phyloP scores from a whole-genome alignment of 176 grass and related monocot genomes.

The Rhynchospora pubera region DNA sequence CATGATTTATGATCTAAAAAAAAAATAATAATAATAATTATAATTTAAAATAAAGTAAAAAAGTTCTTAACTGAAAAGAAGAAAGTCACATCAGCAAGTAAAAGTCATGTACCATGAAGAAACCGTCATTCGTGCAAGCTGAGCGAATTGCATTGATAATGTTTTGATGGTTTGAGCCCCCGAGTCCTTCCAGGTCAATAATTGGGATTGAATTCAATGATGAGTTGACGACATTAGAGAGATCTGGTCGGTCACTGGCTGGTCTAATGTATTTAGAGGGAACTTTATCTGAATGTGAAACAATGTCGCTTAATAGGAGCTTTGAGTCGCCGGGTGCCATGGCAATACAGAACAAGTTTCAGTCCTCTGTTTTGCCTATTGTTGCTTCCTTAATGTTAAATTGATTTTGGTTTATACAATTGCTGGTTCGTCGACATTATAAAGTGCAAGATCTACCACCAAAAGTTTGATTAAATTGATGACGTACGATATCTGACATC shows the following conservation, averaged over 20 bases:
- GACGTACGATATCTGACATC: no score
- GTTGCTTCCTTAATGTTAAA: not conserved
- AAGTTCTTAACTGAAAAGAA: not conserved
- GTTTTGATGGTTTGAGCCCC: conserved; percentile 24
- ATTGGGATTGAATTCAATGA: conserved; percentile 40
- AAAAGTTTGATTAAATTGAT: no score
- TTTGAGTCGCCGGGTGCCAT: conserved; percentile 26
- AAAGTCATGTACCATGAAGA: conserved; percentile 59
- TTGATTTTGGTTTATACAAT: not conserved
- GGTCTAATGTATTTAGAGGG: conserved; percentile 52
- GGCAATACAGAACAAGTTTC: not conserved
- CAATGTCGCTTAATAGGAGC: conserved; percentile 46
- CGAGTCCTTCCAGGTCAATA: conserved; percentile 48
- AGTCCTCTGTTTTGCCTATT: not conserved
- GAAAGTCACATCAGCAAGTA: not conserved
- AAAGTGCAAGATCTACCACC: not conserved
- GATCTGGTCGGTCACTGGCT: conserved; percentile 53
- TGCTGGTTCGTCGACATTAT: not conserved
- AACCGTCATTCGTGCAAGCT: conserved; percentile 60
- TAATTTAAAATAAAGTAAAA: not conserved
- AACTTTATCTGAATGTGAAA: conserved; percentile 15
- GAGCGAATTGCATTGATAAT: conserved; percentile 47
- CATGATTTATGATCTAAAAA: conserved; percentile 62
- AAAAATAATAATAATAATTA: not conserved
- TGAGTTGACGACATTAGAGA: conserved; percentile 34